phyloP scores from a whole-genome alignment of 805 yeast genomes.

The Saccharomycopsis guyanensis region DNA sequence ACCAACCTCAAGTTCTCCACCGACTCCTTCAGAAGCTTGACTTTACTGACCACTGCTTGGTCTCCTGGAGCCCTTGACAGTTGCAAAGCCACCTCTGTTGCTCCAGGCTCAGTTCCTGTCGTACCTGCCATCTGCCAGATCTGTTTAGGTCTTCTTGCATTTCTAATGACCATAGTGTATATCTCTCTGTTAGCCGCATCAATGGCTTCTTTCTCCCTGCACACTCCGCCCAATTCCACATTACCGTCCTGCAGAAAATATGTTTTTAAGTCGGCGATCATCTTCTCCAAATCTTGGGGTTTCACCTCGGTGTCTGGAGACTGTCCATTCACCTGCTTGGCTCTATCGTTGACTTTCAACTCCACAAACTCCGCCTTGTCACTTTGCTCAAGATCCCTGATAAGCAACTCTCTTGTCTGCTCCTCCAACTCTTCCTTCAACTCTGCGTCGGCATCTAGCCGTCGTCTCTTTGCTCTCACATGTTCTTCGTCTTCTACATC shows the following conservation, averaged over 20 bases:
- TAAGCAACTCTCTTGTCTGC: conserved; percentile 38
- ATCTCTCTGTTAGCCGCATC: conserved; percentile 22
- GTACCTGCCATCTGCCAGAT: conserved; percentile 17
- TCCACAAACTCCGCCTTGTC: conserved; percentile 46
- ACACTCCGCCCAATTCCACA: conserved; percentile 13
- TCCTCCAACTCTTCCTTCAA: conserved; percentile 31
- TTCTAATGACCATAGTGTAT: conserved; percentile 5
- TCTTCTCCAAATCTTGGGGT: background rate
- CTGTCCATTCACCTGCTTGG: background rate
- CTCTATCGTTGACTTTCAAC: conserved; percentile 29
- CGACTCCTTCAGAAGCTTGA: conserved; percentile 28
- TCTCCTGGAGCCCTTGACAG: conserved; percentile 11
- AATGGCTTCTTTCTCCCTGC: conserved; percentile 28
- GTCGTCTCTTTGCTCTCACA: conserved; percentile 25
- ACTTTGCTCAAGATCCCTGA: conserved; percentile 44
- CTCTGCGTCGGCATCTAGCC: conserved; percentile 26
- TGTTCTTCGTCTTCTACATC: conserved; percentile 38
- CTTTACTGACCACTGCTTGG: conserved; percentile 8
- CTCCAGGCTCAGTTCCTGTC: conserved; percentile 5
- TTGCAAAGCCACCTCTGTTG: background rate
- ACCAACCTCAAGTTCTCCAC: conserved; percentile 49
- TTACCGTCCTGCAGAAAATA: conserved; percentile 5
- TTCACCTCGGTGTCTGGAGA: background rate
- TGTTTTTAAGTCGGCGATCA: conserved; percentile 1
- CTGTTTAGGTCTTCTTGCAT: conserved; percentile 20